Conservation (phyloP, 2,329 filamentous ascomycete species). For the Fusarium pseudoanthophilum region DNA sequence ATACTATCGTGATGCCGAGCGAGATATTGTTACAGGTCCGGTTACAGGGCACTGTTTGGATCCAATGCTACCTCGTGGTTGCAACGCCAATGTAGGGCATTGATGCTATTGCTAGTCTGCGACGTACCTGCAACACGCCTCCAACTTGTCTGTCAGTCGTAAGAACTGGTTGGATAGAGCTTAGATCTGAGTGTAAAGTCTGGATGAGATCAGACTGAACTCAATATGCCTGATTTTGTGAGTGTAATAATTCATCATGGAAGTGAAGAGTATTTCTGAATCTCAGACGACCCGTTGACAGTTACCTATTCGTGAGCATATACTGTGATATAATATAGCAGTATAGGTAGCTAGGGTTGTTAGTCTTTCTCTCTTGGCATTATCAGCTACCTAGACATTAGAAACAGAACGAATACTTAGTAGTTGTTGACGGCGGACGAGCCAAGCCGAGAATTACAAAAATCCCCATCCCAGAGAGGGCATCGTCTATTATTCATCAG, state of each 20-base stretch:
- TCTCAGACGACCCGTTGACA: not conserved
- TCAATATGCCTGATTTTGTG: not conserved
- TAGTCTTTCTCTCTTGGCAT: slow-evolving; percentile 8
- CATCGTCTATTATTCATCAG: not conserved
- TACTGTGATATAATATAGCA: slow-evolving; percentile 1
- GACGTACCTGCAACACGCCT: slow-evolving; percentile 28
- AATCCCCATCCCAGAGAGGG: not conserved
- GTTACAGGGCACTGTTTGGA: slow-evolving; percentile 30
- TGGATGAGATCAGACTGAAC: not conserved
- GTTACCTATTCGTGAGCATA: not conserved
- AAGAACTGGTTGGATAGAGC: not conserved
- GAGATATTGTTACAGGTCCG: slow-evolving; percentile 22
- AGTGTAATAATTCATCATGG: not conserved
- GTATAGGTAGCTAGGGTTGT: not conserved
- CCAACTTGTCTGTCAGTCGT: not conserved
- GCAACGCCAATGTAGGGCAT: slow-evolving; percentile 20
- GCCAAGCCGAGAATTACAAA: not conserved
- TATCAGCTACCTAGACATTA: not conserved
- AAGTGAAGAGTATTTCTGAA: not conserved
- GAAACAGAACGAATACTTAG: slow-evolving; percentile 3
- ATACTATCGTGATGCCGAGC: not conserved
- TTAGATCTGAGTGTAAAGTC: slow-evolving; percentile 1
- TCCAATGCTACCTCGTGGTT: slow-evolving; percentile 11
- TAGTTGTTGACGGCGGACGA: not conserved
- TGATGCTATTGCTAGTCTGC: slow-evolving; percentile 18